Percentiles rank a stretch among this genome's conserved stretches.
These are phyloP conservation scores for Myriosclerotinia scirpicola DNA, from an alignment of 2,329 filamentous ascomycete species.

Conservation along the genomic window DNA sequence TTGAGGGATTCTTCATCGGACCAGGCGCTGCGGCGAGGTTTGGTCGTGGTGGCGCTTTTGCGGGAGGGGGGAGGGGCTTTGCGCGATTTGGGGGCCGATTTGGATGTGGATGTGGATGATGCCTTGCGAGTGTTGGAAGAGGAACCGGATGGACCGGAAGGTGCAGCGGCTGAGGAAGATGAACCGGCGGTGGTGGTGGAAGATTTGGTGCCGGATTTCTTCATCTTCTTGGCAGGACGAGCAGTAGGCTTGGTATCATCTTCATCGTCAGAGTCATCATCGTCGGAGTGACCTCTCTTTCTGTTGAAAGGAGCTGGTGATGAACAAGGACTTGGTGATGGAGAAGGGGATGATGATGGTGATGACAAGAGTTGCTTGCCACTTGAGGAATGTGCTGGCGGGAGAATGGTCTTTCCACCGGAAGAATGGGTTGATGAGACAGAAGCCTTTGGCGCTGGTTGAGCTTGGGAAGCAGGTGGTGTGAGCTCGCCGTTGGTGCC, in stretches of 20 bases:
- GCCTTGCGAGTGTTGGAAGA: neutral
- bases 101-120: too few relatives aligned
- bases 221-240: neutral
- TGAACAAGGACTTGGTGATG: neutral
- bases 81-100: neutral
- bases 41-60: neutral
- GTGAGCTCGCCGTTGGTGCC: neutral
- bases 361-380: neutral
- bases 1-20: neutral
- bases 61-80: neutral
- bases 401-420: neutral
- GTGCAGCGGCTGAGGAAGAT: neutral
- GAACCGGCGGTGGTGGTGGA: neutral
- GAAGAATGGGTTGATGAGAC: neutral
- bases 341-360: neutral
- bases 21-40: neutral
- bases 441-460: neutral
- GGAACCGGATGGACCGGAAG: too few relatives aligned
- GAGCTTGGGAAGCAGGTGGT: neutral
- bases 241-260: neutral
- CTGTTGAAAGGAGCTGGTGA: neutral
- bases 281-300: conserved; percentile 6
- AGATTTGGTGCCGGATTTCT: neutral
- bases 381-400: too few relatives aligned
- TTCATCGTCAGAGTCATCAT: neutral